Evolutionary conservation across 2,329 filamentous ascomycete species (phyloP).

Genomic region (Keithomyces neogunnii): DNA sequence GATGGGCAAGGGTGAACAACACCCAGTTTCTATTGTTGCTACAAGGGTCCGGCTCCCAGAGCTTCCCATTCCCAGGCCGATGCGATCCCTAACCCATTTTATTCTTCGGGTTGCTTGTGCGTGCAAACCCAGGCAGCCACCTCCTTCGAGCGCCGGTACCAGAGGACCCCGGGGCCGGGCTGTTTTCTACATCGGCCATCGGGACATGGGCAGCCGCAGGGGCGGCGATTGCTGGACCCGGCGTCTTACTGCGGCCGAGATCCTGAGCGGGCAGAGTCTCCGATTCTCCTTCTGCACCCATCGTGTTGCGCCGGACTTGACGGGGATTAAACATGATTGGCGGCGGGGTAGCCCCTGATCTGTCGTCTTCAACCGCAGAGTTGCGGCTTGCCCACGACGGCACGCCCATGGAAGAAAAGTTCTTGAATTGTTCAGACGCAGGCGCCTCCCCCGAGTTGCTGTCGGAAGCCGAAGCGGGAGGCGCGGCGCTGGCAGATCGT

Average conservation of each 20-base stretch:
- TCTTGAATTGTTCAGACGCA: constrained; percentile 11
- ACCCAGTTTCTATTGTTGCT: background rate
- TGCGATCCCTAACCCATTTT: constrained; percentile 9
- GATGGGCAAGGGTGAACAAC: background rate
- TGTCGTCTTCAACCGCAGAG: constrained; percentile 30
- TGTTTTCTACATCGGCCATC: constrained; percentile 1
- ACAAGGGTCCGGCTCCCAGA: background rate
- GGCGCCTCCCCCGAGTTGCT: constrained; percentile 1
- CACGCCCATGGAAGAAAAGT: constrained; percentile 24
- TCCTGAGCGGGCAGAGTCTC: constrained; percentile 12
- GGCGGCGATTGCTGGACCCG: constrained; percentile 1
- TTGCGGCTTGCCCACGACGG: constrained; percentile 31
- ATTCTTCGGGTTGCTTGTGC: constrained; percentile 15
- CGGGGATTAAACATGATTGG: constrained; percentile 43
- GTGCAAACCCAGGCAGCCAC: constrained; percentile 26
- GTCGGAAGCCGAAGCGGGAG: background rate
- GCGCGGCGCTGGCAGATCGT: constrained; percentile 34
- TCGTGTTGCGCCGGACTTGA: constrained; percentile 19
- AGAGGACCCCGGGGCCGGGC: constrained; percentile 6
- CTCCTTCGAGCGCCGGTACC: constrained; percentile 23
- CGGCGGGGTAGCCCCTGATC: constrained; percentile 44
- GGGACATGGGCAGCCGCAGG: constrained; percentile 7
- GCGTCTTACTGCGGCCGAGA: constrained; percentile 3
- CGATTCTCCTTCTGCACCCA: constrained; percentile 12
- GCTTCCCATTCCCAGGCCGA: background rate